Conservation (phyloP, 139 green algal genomes). For the Desmodesmus armatus region DNA sequence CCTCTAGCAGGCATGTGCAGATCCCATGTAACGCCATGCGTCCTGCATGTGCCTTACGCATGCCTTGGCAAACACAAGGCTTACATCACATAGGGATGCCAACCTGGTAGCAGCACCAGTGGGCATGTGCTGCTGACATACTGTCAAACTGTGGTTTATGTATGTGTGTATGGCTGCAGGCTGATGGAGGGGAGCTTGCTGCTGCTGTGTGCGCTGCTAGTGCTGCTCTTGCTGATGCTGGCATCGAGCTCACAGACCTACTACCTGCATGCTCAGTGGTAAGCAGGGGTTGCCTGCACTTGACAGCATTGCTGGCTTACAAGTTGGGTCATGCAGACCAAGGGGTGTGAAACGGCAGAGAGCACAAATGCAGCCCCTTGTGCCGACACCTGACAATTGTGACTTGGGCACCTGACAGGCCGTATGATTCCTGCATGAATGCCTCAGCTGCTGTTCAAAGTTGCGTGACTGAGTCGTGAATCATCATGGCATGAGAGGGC, state of each 20-base stretch:
- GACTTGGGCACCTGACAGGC: too few relatives aligned
- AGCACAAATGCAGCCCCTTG: neutral
- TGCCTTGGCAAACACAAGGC: neutral
- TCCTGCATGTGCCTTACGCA: neutral
- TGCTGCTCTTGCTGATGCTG: constrained; percentile 70
- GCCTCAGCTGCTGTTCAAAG: neutral
- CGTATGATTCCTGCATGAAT: neutral
- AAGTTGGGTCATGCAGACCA: neutral
- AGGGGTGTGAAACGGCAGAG: too few relatives aligned
- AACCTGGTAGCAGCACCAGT: neutral
- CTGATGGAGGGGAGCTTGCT: constrained; percentile 27
- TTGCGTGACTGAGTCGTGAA: neutral
- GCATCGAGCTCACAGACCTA: constrained; percentile 3
- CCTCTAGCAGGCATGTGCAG: neutral
- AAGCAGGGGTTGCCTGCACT: neutral
- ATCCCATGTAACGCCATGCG: neutral
- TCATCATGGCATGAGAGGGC: neutral
- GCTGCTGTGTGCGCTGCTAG: constrained; percentile 29
- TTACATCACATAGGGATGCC: too few relatives aligned
- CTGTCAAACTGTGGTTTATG: neutral
- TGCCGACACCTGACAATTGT: neutral
- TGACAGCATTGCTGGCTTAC: neutral
- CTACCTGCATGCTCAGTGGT: constrained; percentile 28
- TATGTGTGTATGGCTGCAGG: neutral
- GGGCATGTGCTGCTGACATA: neutral